These are phyloP conservation scores for Arabidopsis thaliana DNA, from an alignment of 345 rosid genomes.

Conservation along the genomic window DNA sequence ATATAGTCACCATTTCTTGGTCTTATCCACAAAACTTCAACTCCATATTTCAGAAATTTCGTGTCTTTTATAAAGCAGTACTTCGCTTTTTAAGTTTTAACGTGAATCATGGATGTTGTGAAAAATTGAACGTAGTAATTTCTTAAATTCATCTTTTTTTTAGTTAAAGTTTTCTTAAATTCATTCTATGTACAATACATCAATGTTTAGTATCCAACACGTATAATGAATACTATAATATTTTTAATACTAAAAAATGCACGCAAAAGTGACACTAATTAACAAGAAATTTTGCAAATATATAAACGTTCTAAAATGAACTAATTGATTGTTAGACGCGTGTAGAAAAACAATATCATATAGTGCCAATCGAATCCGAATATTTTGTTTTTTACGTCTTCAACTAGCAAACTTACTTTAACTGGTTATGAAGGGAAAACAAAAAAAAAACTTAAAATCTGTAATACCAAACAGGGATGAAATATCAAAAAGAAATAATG, in stretches of 20 bases:
- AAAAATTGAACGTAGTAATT: background rate
- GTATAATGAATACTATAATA: background rate
- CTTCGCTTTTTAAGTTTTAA: background rate
- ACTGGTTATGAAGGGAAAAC: background rate
- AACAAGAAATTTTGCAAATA: background rate
- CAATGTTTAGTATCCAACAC: background rate
- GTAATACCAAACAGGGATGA: slow-evolving; percentile 17
- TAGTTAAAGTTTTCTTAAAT: too few relatives aligned
- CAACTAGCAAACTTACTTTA: slow-evolving; percentile 15
- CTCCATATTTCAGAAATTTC: background rate
- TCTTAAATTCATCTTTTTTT: background rate
- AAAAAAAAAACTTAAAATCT: background rate
- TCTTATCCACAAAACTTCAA: slow-evolving; percentile 31
- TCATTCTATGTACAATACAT: background rate
- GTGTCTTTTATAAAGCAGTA: background rate
- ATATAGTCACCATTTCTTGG: slow-evolving; percentile 9
- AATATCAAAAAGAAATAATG: background rate
- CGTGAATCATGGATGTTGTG: background rate
- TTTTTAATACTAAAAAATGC: background rate
- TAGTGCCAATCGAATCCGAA: slow-evolving; percentile 19
- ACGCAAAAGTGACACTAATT: background rate
- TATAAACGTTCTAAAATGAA: background rate
- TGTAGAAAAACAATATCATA: background rate
- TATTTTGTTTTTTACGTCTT: background rate
- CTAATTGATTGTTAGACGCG: background rate